Evolutionary conservation across 2,329 filamentous ascomycete species (phyloP).

Genomic region (Alternaria triticimaculans): DNA sequence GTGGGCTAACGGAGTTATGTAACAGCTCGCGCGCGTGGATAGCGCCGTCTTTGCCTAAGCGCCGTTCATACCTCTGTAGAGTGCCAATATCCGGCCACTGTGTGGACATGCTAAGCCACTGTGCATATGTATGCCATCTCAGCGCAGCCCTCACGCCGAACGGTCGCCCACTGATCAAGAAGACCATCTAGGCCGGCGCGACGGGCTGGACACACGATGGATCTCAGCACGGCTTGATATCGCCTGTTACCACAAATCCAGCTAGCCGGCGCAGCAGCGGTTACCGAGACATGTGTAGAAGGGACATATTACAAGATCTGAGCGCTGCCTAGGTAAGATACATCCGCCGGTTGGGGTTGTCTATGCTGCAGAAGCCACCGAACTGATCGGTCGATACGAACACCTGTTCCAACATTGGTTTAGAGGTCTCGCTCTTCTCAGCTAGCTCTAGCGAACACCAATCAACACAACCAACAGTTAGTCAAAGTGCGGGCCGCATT

Average conservation of each 20-base stretch:
- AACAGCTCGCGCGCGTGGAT: not conserved
- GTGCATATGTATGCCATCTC: not conserved
- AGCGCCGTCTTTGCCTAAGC: not conserved
- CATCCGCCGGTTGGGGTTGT: not conserved
- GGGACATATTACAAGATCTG: not conserved
- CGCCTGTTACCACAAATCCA: not conserved
- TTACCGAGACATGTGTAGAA: not conserved
- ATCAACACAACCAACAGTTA: not conserved
- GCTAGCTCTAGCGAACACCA: not conserved
- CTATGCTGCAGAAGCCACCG: not conserved
- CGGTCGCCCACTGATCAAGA: not conserved
- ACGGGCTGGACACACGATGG: not conserved
- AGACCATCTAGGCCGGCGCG: not conserved
- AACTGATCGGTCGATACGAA: not conserved
- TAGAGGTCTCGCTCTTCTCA: not conserved
- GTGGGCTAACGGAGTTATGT: not conserved
- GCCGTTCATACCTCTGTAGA: not conserved
- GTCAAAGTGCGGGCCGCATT: not conserved
- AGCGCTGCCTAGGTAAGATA: not conserved
- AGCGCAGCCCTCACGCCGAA: not conserved
- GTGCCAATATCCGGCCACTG: not conserved
- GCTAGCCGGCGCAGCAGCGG: not conserved
- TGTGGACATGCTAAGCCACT: not conserved
- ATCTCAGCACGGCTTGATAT: not conserved
- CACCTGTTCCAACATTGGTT: not conserved